phyloP scores from a whole-genome alignment of 495 filamentous ascomycete genomes.

The Neurospora sp. region DNA sequence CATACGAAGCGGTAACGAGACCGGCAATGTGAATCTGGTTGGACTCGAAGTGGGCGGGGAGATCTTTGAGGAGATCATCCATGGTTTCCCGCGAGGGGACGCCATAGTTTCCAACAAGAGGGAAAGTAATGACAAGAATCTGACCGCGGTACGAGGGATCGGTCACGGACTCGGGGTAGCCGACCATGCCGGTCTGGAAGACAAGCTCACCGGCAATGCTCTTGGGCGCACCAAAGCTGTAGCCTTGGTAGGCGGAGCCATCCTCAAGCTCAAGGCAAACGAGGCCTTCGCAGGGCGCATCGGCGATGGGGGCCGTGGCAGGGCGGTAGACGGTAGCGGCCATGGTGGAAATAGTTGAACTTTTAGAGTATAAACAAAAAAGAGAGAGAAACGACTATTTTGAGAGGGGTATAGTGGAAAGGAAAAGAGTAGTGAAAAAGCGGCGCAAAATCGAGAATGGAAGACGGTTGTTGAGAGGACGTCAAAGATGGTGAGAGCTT shows the following conservation, averaged over 20 bases:
- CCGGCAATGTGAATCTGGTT: constrained; percentile 86
- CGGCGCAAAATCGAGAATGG: constrained; percentile 2
- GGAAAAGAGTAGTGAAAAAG: neutral
- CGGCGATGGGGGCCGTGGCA: constrained; percentile 40
- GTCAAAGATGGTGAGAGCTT: constrained; percentile 1
- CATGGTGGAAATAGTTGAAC: constrained; percentile 22
- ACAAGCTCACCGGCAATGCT: constrained; percentile 92
- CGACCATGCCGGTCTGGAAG: constrained; percentile 99
- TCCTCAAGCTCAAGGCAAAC: constrained; percentile 85
- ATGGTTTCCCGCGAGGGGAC: constrained; percentile 76
- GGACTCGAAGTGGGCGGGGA: constrained; percentile 88
- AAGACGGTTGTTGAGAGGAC: constrained; percentile 1
- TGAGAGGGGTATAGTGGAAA: neutral
- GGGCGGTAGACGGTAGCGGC: constrained; percentile 41
- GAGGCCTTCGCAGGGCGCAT: constrained; percentile 42
- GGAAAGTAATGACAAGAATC: constrained; percentile 96
- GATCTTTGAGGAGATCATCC: constrained; percentile 70
- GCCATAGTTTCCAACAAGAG: constrained; percentile 98
- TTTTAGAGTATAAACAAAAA: neutral
- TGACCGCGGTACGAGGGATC: constrained; percentile 98
- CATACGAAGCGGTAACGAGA: constrained; percentile 79
- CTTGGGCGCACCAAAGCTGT: constrained; percentile 90
- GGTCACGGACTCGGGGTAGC: constrained; percentile 96
- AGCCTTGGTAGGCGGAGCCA: constrained; percentile 78
- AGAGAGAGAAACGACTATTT: neutral